Evolutionary conservation across 768 basidiomycete species (phyloP), one percentile per base, ranked within the genome.

Genomic region (Boletus coccyginus): DNA sequence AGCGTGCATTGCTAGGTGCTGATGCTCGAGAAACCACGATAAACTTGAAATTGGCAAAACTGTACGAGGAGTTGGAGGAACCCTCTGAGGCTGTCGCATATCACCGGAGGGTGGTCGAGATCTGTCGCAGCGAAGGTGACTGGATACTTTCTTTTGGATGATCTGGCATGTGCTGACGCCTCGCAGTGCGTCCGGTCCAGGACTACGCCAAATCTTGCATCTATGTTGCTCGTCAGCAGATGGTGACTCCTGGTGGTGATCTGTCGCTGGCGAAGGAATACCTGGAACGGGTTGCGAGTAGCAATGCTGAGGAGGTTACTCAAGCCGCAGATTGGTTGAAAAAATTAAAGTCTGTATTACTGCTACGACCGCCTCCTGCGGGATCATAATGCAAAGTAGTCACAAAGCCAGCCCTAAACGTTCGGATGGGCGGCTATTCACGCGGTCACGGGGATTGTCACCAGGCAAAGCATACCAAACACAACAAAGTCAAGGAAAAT

Each of bases 181-280:
- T 24, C 50, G 62, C 45, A 74, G 88, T 78, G 41, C 86, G 86
- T 38, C 83, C 86, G 3, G 78, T 91, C 40, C 81, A 82, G 59
- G 92, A 94, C 63, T 90, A 88, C 69, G 85, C 92, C 29, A 87
- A 84, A 69, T 94, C 92, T n/a, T 83, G 86, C 61, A 70, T 98
- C 47, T 88, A 86, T 61, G 86, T 95, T 35, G 94, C 94, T 16
- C 86, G 89, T 55, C 85, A 89, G 64, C 84, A 94, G 60, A 78
- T 92, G 69, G 70, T 76, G 48, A 77, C 78, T 39, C 75, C 84
- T 44, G 78, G 82, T 50, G 85, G 86, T 27, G 83, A 92, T 70
- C 66, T 92, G n/a, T 62, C 70, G 33, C 74, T 94, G 57, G 92
- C 94, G 14, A 79, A 78, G 62, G 81, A 85, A 48, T 90, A 87